Evolutionary conservation across 2,329 filamentous ascomycete genomes (phyloP), one percentile per base, ranked within the genome.

Genomic region (Venturia carpophila): DNA sequence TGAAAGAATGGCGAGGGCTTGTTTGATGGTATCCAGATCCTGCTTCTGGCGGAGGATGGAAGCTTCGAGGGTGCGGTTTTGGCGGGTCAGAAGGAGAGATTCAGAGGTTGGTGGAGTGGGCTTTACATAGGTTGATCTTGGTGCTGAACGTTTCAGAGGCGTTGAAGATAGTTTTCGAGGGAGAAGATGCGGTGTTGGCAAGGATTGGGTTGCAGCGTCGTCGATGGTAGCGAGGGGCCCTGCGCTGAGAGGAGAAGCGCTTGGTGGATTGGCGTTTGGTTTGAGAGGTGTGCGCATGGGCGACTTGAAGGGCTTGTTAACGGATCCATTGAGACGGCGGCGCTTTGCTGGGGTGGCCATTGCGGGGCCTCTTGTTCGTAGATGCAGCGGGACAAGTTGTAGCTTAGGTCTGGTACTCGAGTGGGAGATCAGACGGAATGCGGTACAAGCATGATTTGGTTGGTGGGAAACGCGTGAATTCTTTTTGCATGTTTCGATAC

Each of bases 221-320:
- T 37, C n/a, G 21, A 10, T 45, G 6, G 39, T n/a, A 15, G 27
- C 47, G 10, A 49, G 27, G 41, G 64, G 58, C 11, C 19, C 41
- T 61, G n/a, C 21, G 27, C 15, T 43, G 17, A 52, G 30, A n/a
- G 52, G 39, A 58, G 64, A 45, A n/a, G 64, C 37, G 27, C n/a
- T 27, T 11, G 11, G 37, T 39, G 39, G 37, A 30, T 65, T 61
- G n/a, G 30, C 17, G 7, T 39, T 61, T 30, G 70, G 69, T 64
- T 71, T 73, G 63, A 73, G 66, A 30, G 79, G 77, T 45, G 78
- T 80, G 69, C 82, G 83, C 67, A 88, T 81, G 17, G 87, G 88
- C 58, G 88, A 90, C 69, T 87, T 86, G 77, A 91, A 91, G 0
- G 88, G 88, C 71, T 87, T 88, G 67, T 82, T 82, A 60, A 90